phyloP scores from a whole-genome alignment of 139 green algal genomes.

The Desmodesmus armatus region DNA sequence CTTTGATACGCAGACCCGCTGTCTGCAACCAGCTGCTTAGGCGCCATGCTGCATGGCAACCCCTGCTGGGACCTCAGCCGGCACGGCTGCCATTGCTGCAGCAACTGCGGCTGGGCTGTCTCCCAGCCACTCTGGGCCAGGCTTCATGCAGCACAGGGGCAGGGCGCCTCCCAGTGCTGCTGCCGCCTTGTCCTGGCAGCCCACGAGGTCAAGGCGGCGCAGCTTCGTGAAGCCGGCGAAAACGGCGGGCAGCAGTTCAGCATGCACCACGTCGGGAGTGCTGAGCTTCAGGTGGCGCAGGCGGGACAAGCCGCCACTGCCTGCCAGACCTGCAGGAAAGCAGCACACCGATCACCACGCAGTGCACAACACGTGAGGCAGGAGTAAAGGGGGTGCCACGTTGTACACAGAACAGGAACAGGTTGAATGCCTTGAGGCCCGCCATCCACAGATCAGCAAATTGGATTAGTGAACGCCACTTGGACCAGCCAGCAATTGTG shows the following conservation, averaged over 20 bases:
- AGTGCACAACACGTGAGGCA: too few species aligned
- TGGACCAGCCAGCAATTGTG: too few species aligned
- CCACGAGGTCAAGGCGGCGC: constrained; percentile 43
- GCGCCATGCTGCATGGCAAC: not conserved
- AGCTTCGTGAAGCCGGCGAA: constrained; percentile 41
- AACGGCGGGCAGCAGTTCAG: constrained; percentile 23
- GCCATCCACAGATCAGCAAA: not conserved
- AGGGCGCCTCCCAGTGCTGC: constrained; percentile 21
- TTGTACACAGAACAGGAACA: too few species aligned
- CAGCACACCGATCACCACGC: too few species aligned
- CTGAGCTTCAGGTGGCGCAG: constrained; percentile 43
- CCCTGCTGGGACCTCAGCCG: not conserved
- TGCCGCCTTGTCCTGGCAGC: constrained; percentile 47
- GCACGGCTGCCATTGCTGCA: not conserved
- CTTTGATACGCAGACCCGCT: not conserved
- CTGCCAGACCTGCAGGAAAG: too few species aligned
- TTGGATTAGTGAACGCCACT: too few species aligned
- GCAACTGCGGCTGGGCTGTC: not conserved
- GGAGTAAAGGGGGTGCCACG: too few species aligned
- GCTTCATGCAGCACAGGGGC: constrained; percentile 49
- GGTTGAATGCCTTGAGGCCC: too few species aligned
- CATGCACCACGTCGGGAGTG: constrained; percentile 48
- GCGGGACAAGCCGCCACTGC: not conserved
- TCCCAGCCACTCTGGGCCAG: constrained; percentile 12
- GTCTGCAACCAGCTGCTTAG: too few species aligned